These are phyloP conservation scores for Piper longum DNA, from an alignment of 164 flowering plant species.

Conservation along the genomic window DNA sequence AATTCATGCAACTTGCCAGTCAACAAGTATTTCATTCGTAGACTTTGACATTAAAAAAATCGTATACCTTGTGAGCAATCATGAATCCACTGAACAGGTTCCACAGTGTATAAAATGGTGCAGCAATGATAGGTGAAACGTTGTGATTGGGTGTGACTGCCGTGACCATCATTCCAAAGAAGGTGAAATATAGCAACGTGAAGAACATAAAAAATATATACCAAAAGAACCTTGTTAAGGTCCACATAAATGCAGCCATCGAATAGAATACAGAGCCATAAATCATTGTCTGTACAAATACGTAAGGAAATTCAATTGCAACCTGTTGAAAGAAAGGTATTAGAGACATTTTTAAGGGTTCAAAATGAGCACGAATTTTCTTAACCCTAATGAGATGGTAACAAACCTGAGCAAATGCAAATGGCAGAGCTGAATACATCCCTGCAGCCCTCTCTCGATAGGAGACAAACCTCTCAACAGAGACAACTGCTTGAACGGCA, in stretches of 20 bases:
- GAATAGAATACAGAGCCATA: slow-evolving; percentile 57
- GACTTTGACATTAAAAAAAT: too few relatives aligned
- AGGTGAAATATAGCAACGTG: slow-evolving; percentile 69
- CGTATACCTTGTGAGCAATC: slow-evolving; percentile 23
- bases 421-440: slow-evolving; percentile 86
- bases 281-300: slow-evolving; percentile 40
- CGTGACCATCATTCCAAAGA: slow-evolving; percentile 83
- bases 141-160: slow-evolving; percentile 73
- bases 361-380: not conserved
- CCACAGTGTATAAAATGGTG: slow-evolving; percentile 56
- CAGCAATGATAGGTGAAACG: slow-evolving; percentile 59
- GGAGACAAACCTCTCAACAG: slow-evolving; percentile 71
- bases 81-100: slow-evolving; percentile 86
- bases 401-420: slow-evolving; percentile 72
- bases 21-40: too few relatives aligned
- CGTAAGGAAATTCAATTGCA: slow-evolving; percentile 56
- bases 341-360: not conserved
- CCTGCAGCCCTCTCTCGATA: slow-evolving; percentile 83
- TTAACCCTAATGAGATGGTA: not conserved
- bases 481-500: slow-evolving; percentile 69
- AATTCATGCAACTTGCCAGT: not conserved
- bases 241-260: slow-evolving; percentile 73
- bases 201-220: slow-evolving; percentile 59
- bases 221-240: slow-evolving; percentile 64
- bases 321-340: slow-evolving; percentile 31